These are phyloP conservation scores for Solanum hybrid DNA, from an alignment of 305 asterid genomes.

Conservation along the genomic window DNA sequence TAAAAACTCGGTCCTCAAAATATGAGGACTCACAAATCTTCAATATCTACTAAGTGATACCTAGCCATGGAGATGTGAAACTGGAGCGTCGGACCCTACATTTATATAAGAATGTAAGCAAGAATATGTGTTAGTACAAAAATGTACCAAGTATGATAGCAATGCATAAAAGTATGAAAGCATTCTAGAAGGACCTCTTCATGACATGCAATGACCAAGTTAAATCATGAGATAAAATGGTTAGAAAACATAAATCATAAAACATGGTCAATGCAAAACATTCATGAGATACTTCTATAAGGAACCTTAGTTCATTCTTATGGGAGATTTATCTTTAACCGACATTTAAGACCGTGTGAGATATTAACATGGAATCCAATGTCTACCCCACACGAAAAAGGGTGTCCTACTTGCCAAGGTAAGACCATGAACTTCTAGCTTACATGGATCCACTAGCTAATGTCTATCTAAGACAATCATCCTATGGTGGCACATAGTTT, in stretches of 20 bases:
- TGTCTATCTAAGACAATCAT: background rate
- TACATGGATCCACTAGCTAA: background rate
- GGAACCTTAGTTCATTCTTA: background rate
- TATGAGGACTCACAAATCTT: background rate
- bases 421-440: background rate
- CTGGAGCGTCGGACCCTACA: background rate
- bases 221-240: background rate
- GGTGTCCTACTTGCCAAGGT: background rate
- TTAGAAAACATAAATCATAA: background rate
- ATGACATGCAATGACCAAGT: background rate
- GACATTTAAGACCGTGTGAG: background rate
- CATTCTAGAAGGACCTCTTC: background rate
- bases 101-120: background rate
- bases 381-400: background rate
- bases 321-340: background rate
- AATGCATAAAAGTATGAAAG: background rate
- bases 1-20: background rate
- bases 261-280: background rate
- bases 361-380: background rate
- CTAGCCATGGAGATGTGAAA: background rate
- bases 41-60: background rate
- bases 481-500: background rate
- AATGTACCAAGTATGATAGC: background rate
- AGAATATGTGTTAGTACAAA: background rate
- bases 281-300: background rate